Conservation (phyloP, 345 rosid genomes). For the Geranium brycei region DNA sequence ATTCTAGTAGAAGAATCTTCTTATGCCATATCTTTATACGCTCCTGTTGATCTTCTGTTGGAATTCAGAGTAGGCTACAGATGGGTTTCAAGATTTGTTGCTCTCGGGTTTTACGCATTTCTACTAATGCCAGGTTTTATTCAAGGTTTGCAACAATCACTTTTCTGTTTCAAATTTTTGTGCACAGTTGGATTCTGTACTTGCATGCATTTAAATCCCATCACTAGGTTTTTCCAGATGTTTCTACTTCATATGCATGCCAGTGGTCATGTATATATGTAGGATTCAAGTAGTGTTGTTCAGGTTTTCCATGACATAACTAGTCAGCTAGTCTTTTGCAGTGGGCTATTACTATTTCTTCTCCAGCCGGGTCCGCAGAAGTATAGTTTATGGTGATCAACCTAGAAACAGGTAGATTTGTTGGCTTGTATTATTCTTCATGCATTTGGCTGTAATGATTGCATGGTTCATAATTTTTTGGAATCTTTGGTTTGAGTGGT, state of each 20-base stretch:
- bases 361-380: conserved; percentile 60
- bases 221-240: too few relatives aligned
- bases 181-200: too few relatives aligned
- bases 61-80: conserved; percentile 92
- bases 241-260: too few relatives aligned
- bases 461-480: too few relatives aligned
- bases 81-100: conserved; percentile 79
- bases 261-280: too few relatives aligned
- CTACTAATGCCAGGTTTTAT: conserved; percentile 88
- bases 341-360: conserved; percentile 88
- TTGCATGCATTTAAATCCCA: too few relatives aligned
- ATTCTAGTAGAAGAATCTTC: too few relatives aligned
- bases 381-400: conserved; percentile 79
- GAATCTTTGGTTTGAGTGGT: too few relatives aligned
- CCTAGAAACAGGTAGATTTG: conserved; percentile 76
- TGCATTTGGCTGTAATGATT: too few relatives aligned
- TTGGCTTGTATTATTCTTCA: not conserved
- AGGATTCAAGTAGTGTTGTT: too few relatives aligned
- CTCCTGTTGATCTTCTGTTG: conserved; percentile 20
- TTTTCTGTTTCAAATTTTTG: not conserved
- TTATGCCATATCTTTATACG: too few relatives aligned
- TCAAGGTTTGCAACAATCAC: conserved; percentile 45
- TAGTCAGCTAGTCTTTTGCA: conserved; percentile 31
- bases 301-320: conserved; percentile 10
- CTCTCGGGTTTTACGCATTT: conserved; percentile 80